Evolutionary conservation across 2,329 filamentous ascomycete genomes (phyloP), one percentile per base, ranked within the genome.

Genomic region (Furcasterigmium sp.): DNA sequence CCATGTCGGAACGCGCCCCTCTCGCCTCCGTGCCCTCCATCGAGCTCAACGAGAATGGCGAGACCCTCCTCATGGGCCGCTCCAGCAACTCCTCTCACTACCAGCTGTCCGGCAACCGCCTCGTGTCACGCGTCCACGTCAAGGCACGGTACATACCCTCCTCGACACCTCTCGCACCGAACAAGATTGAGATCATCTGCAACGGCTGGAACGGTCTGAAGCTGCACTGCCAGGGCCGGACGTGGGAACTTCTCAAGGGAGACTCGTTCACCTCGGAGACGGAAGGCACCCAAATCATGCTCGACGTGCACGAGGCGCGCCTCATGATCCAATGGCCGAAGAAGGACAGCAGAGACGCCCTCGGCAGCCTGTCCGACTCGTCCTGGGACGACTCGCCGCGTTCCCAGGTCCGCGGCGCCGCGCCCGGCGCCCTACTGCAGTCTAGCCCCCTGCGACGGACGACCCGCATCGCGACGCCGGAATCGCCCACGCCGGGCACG

Each of bases 11-110:
- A 56, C 85, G 93, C 57, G 81, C 81, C 54, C 93, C 93, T 32
- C 76, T 98, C 41, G 84, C 84, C 41, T 79, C 85, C 40, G 83
- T 98, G 40, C 89, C 90, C n/a, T 82, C 83, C 18, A 73, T 97
- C 50, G 80, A 87, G 60, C 78, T 97, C 15, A 82, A 84, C 43
- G 84, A 83, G 52, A 88, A 86, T 65, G 91, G 91, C 50, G 87
- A 95, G 55, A 71, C 82, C 13, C 68, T 95, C 26, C 76, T 85
- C 48, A 93, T 98, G 85, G 93, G 93, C 50, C 81, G 93, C 52
- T 96, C 91, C 6, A 95, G 88, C 68, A 91, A 89, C 65, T 95
- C 91, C 13, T 95, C 90, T n/a, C 83, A 96, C 60, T 93, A 91
- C 63, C 91, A 96, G 66, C 77, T 98, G 13, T 93, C 93, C 20